These are phyloP conservation scores for Chytriomyces sp. DNA, from an alignment of 192 early-diverging fungal genomes.

Conservation along the genomic window DNA sequence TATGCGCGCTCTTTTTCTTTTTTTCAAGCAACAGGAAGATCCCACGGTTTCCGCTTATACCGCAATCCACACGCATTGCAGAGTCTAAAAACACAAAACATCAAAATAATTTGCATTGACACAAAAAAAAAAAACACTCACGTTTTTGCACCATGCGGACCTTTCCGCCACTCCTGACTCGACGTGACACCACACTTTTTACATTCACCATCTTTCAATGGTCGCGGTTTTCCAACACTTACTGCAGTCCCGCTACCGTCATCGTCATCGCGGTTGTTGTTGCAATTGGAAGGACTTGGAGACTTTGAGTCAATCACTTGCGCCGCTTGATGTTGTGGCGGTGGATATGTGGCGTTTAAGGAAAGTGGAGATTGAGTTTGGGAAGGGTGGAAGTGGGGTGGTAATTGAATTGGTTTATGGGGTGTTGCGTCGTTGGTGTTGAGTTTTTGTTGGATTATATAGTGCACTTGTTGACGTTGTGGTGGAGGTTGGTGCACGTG, in stretches of 20 bases:
- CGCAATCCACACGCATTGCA: slow-evolving; percentile 36
- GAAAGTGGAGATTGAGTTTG: no score
- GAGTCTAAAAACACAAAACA: neutral
- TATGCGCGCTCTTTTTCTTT: no score
- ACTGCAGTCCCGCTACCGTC: neutral
- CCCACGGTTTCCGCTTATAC: slow-evolving; percentile 31
- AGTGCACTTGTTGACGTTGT: no score
- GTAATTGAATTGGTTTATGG: no score
- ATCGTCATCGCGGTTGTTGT: neutral
- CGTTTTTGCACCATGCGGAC: slow-evolving; percentile 33
- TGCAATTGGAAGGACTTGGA: no score
- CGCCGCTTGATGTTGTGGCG: neutral
- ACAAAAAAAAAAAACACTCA: neutral
- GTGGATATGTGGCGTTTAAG: neutral
- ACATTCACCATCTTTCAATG: slow-evolving; percentile 26
- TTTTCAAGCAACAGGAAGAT: neutral
- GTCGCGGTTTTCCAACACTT: neutral
- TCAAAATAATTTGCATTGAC: no score
- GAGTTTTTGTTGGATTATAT: no score
- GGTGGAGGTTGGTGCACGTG: no score
- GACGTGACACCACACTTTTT: slow-evolving; percentile 28
- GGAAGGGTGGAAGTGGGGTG: no score
- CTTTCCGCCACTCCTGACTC: slow-evolving; percentile 32
- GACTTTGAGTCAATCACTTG: neutral
- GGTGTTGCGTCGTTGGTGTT: no score